Base-by-base conservation (phyloP, 768 basidiomycete species). In the Lactifluus piperatus region DNA sequence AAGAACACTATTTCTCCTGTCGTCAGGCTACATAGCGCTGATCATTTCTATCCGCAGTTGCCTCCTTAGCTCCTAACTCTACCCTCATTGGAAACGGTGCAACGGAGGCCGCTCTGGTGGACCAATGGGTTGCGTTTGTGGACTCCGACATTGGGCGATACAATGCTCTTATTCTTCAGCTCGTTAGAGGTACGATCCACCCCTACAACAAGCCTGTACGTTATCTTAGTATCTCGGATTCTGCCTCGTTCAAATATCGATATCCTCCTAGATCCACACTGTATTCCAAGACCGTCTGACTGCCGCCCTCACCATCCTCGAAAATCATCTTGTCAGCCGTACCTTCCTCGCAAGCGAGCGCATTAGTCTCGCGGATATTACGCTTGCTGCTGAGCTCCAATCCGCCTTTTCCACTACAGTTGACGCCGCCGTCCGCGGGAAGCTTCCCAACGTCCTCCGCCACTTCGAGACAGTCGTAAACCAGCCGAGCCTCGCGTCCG, bases 341-440 rank as follows among this genome's bases (percentile, higher is more conserved):
- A 99, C 95, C 47, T 98, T 84, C 81, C 81, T 98, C 68, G 93
- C 93, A 56, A 86, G 85, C 64, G 91, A 99, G 71, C 90, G 95
- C 68, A 88, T 98, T 79, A 91, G 93, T 62, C 79, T 95, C 48
- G 97, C 94, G 63, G 97, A 99, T 68, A 71, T 99, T 72, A 70
- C 72, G 68, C 66, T 91, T 64, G 90, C 88, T 37, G 71, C 77
- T 53, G 64, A 80, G 69, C 70, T 92, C 62, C 77, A 77, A 64
- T 76, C 77, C 62, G 78, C 79, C 2, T 80, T 81, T 68, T 54
- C 67, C 24, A n/a, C 75, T 64, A 81, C 81, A 62, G 63, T 93
- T 66, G 94, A 92, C 67, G 81, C 85, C 18, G 65, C 79, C 43
- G 68, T 75, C 48, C 86, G 93, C 57, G 75, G 79, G 34, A 81